These are phyloP conservation scores for Uronychia setigera DNA, from an alignment of 73 alveolate species.

Conservation along the genomic window DNA sequence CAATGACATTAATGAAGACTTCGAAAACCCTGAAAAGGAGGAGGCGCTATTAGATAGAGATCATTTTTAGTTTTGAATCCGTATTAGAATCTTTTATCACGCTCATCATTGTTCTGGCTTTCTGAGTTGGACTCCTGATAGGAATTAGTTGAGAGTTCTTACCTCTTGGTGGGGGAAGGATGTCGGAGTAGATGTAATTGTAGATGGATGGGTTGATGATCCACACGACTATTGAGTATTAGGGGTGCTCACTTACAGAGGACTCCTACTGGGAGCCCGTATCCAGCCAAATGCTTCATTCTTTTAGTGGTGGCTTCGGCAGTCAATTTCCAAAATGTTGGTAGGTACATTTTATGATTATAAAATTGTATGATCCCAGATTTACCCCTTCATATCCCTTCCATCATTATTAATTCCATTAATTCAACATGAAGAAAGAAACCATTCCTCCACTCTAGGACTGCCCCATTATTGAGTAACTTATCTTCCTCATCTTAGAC, in stretches of 20 bases:
- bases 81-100: neutral
- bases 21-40: neutral
- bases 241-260: constrained; percentile 39
- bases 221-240: constrained; percentile 63
- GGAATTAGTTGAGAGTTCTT: neutral
- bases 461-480: no score
- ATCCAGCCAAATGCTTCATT: constrained; percentile 67
- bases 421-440: no score
- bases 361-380: no score
- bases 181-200: constrained; percentile 75
- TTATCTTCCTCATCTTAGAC: no score
- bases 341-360: constrained; percentile 86
- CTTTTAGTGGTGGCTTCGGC: constrained; percentile 68
- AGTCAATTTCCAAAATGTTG: constrained; percentile 86
- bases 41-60: neutral
- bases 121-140: neutral
- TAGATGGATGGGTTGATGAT: constrained; percentile 80
- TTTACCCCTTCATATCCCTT: no score
- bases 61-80: neutral
- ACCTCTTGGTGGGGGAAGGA: constrained; percentile 90
- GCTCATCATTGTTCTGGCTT: neutral
- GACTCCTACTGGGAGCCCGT: constrained; percentile 64
- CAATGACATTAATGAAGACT: neutral
- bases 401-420: constrained; percentile 22
- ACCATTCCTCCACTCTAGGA: no score